Evolutionary conservation across 495 filamentous ascomycete genomes (phyloP).

Genomic region (Penicillium cataractarum): DNA sequence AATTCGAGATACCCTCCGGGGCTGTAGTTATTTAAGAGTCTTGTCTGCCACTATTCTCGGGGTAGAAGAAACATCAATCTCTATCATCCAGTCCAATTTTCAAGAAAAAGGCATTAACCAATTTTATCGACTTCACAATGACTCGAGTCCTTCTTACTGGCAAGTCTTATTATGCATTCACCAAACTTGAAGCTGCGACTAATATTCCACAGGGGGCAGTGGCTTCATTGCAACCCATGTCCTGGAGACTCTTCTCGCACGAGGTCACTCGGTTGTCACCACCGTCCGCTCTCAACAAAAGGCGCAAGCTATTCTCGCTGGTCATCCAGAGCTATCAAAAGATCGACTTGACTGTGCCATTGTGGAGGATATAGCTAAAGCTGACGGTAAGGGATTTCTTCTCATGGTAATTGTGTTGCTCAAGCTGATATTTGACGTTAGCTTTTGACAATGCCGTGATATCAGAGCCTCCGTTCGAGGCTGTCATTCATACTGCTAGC

Average conservation of each 20-base stretch:
- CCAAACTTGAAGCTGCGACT: not conserved
- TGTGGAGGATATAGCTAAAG: constrained; percentile 70
- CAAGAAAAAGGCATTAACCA: not conserved
- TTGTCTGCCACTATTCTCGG: not conserved
- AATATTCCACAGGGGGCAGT: constrained; percentile 35
- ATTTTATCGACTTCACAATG: constrained; percentile 10
- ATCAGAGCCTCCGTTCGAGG: constrained; percentile 66
- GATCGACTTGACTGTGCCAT: constrained; percentile 68
- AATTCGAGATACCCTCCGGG: not conserved
- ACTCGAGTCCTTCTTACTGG: constrained; percentile 30
- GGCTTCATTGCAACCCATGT: constrained; percentile 75
- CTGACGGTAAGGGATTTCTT: constrained; percentile 17
- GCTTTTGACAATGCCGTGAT: constrained; percentile 69
- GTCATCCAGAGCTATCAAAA: constrained; percentile 55
- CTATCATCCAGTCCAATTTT: not conserved
- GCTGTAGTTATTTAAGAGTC: not conserved
- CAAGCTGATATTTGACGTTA: not conserved
- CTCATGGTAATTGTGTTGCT: not conserved
- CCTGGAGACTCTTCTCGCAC: constrained; percentile 66
- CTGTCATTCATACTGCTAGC: constrained; percentile 75
- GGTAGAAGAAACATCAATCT: not conserved
- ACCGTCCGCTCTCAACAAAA: constrained; percentile 77
- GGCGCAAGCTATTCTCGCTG: constrained; percentile 64
- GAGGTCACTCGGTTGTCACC: constrained; percentile 70
- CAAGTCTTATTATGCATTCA: not conserved